Evolutionary conservation across 1,284 basidiomycete genomes (phyloP).

Genomic region (Fomes fomentarius): DNA sequence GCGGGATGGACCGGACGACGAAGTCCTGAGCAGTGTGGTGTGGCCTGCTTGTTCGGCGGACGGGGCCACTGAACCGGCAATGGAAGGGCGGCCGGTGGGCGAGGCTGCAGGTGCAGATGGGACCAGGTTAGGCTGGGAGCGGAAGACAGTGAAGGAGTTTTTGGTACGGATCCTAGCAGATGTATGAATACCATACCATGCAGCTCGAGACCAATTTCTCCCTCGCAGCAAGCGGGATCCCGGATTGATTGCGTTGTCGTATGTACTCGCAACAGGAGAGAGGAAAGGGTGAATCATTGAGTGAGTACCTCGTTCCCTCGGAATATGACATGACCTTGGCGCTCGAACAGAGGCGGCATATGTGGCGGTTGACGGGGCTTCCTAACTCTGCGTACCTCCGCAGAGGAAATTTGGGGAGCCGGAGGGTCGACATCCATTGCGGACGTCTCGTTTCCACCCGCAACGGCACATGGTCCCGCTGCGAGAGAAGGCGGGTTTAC

Average conservation of each 20-base stretch:
- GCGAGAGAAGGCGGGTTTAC: too few species aligned
- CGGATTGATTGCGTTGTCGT: too few species aligned
- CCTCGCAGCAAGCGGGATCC: too few species aligned
- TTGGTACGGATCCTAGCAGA: slow-evolving; percentile 56
- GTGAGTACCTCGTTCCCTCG: slow-evolving; percentile 64
- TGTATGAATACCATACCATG: too few species aligned
- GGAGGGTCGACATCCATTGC: slow-evolving; percentile 13
- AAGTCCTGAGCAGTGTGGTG: slow-evolving; percentile 63
- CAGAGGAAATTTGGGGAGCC: slow-evolving; percentile 1
- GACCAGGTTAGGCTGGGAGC: slow-evolving; percentile 28
- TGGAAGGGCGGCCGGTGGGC: background rate
- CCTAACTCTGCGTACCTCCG: background rate
- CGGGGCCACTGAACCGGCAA: background rate
- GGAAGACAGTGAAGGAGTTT: slow-evolving; percentile 60
- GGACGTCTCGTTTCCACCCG: background rate
- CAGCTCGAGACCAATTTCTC: too few species aligned
- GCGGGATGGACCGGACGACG: slow-evolving; percentile 66
- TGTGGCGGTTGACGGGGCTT: slow-evolving; percentile 32
- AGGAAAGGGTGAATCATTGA: too few species aligned
- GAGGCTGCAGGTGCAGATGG: too few species aligned
- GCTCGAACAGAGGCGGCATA: slow-evolving; percentile 57
- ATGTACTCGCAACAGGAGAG: too few species aligned
- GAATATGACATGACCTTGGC: slow-evolving; percentile 66
- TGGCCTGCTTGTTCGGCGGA: slow-evolving; percentile 38
- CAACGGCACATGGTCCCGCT: background rate